Evolutionary conservation across 2,329 filamentous ascomycete genomes (phyloP).

Genomic region (Aspergillus clavatus): DNA sequence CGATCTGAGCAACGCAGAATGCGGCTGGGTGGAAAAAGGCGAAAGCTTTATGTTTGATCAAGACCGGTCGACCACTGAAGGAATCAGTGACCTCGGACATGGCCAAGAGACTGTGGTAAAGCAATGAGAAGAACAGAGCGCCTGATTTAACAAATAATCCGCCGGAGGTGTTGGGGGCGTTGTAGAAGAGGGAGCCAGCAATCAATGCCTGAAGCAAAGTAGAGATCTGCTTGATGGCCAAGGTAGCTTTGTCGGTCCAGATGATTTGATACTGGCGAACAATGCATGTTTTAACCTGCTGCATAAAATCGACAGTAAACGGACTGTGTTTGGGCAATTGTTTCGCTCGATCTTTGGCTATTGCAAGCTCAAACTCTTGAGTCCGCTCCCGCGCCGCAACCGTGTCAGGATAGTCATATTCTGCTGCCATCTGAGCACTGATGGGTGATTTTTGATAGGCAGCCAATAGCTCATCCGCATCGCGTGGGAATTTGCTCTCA

Average conservation of each 20-base stretch:
- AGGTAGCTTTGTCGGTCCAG: constrained; percentile 60
- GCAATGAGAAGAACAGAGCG: constrained; percentile 59
- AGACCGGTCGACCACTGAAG: constrained; percentile 55
- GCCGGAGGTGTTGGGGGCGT: constrained; percentile 52
- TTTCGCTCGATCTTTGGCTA: constrained; percentile 53
- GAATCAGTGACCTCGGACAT: constrained; percentile 64
- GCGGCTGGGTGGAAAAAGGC: constrained; percentile 53
- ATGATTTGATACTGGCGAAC: constrained; percentile 61
- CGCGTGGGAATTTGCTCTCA: constrained; percentile 43
- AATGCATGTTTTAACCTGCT: constrained; percentile 55
- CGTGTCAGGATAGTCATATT: constrained; percentile 55
- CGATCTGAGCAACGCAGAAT: constrained; percentile 41
- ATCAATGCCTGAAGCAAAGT: constrained; percentile 59
- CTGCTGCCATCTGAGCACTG: constrained; percentile 47
- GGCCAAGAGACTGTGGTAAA: constrained; percentile 58
- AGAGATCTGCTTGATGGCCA: constrained; percentile 58
- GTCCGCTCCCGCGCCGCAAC: constrained; percentile 48
- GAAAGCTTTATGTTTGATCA: constrained; percentile 56
- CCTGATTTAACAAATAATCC: constrained; percentile 63
- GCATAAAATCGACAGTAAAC: constrained; percentile 51
- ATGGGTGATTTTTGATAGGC: constrained; percentile 52
- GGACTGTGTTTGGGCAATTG: constrained; percentile 51
- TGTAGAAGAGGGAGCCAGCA: constrained; percentile 63
- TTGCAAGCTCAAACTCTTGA: constrained; percentile 50
- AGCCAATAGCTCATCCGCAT: constrained; percentile 40